Evolutionary conservation across 768 basidiomycete species (phyloP).

Genomic region (Lepiota brunneoincarnata): DNA sequence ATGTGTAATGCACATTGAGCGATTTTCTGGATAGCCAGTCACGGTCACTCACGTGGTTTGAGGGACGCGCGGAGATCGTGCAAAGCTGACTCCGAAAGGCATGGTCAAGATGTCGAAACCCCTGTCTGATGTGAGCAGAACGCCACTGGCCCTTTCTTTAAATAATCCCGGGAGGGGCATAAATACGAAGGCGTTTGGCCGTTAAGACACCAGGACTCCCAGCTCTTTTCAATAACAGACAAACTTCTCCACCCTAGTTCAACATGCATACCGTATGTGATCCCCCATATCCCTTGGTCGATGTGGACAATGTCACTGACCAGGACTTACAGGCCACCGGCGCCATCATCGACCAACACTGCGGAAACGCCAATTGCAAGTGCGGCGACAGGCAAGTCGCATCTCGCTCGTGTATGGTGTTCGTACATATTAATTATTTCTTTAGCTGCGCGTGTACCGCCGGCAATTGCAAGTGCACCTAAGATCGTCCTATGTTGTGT

Average conservation of each 20-base stretch:
- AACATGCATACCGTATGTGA: constrained; percentile 12
- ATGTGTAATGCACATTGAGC: neutral
- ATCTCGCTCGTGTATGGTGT: constrained; percentile 6
- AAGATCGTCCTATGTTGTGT: constrained; percentile 17
- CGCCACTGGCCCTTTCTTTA: neutral
- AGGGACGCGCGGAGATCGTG: constrained; percentile 5
- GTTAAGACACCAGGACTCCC: neutral
- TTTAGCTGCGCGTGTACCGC: constrained; percentile 58
- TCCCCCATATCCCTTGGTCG: constrained; percentile 10
- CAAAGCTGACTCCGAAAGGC: neutral
- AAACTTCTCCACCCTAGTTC: constrained; percentile 8
- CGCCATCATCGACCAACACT: constrained; percentile 42
- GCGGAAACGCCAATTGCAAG: constrained; percentile 46
- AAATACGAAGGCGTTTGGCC: neutral
- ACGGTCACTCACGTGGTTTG: constrained; percentile 8
- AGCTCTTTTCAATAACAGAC: constrained; percentile 11
- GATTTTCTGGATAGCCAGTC: constrained; percentile 9
- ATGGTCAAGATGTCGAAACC: neutral
- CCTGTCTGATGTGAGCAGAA: neutral
- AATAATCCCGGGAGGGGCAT: constrained; percentile 15
- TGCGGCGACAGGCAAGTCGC: constrained; percentile 46
- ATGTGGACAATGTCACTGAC: constrained; percentile 11
- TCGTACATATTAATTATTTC: neutral
- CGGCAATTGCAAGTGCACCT: constrained; percentile 62
- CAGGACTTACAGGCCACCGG: constrained; percentile 27